Percentiles rank a stretch among this genome's conserved stretches.
Evolutionary conservation across 371 early-diverging fungal species (phyloP).

Genomic region (Nosema muscidifuracis): DNA sequence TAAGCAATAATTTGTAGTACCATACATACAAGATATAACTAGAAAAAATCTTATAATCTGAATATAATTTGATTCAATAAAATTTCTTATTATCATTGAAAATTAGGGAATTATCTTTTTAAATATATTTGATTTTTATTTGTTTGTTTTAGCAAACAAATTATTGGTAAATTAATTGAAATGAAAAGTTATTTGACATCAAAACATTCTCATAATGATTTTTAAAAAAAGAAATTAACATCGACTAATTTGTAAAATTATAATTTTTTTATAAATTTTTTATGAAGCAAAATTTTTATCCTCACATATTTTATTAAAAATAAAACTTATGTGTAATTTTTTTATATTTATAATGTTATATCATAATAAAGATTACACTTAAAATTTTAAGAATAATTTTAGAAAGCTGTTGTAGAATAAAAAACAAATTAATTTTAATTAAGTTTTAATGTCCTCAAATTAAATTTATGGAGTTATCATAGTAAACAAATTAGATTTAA

Average conservation of each 20-base stretch:
- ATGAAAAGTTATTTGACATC: neutral
- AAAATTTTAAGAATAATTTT: too few relatives aligned
- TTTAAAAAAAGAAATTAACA: neutral
- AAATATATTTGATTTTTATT: neutral
- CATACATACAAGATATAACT: slow-evolving; percentile 21
- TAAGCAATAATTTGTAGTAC: slow-evolving; percentile 22
- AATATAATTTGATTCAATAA: neutral
- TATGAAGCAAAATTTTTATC: too few relatives aligned
- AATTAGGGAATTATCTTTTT: neutral
- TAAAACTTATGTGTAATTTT: too few relatives aligned
- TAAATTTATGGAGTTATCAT: too few relatives aligned
- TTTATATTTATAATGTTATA: too few relatives aligned
- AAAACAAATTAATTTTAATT: too few relatives aligned
- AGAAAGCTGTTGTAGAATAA: too few relatives aligned
- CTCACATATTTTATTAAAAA: too few relatives aligned
- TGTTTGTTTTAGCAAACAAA: neutral
- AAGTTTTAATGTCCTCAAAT: too few relatives aligned
- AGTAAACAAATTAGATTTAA: too few relatives aligned
- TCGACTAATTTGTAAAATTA: neutral
- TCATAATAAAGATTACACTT: too few relatives aligned
- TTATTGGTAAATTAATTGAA: neutral
- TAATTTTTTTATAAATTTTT: too few relatives aligned
- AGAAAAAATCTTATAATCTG: neutral
- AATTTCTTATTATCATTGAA: neutral
- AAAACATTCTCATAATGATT: neutral